A percentile compares a stretch with the other conserved stretches of the same genome.
These are phyloP conservation scores for Pisolithus marmoratus DNA, from an alignment of 768 basidiomycete genomes.

Conservation along the genomic window DNA sequence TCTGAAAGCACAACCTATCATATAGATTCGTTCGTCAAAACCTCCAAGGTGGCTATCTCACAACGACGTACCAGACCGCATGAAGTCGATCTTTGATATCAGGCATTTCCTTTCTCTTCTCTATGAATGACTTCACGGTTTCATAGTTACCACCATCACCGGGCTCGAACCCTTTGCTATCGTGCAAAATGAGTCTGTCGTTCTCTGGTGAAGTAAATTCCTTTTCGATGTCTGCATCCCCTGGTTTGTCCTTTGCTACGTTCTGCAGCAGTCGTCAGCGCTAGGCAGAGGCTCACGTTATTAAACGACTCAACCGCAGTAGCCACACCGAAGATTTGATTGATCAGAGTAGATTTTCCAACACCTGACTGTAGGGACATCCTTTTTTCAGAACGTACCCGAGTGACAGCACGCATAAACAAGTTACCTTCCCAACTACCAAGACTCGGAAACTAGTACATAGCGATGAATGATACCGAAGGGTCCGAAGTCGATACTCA, in stretches of 20 bases:
- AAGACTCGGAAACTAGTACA: neutral
- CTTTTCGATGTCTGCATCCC: constrained; percentile 4
- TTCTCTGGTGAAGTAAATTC: constrained; percentile 9
- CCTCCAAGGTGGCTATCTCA: no score
- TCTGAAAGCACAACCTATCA: neutral
- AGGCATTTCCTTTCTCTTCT: neutral
- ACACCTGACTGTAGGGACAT: constrained; percentile 1
- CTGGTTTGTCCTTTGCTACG: neutral
- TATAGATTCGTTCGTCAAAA: neutral
- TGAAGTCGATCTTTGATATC: constrained; percentile 7
- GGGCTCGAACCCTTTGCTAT: constrained; percentile 13
- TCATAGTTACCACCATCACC: constrained; percentile 4
- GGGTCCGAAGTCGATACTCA: no score
- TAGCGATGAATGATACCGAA: no score
- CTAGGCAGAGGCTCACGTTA: neutral
- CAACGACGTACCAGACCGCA: constrained; percentile 9
- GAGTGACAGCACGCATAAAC: neutral
- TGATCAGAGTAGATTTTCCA: constrained; percentile 5
- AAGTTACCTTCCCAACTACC: neutral
- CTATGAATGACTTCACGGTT: constrained; percentile 8
- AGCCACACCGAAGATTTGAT: neutral
- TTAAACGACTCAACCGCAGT: neutral
- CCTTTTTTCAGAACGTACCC: neutral
- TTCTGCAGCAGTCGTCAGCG: neutral
- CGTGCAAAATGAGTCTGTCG: constrained; percentile 8